These are phyloP conservation scores for Lotmaria passim DNA, from an alignment of 208 protist species.

Conservation along the genomic window DNA sequence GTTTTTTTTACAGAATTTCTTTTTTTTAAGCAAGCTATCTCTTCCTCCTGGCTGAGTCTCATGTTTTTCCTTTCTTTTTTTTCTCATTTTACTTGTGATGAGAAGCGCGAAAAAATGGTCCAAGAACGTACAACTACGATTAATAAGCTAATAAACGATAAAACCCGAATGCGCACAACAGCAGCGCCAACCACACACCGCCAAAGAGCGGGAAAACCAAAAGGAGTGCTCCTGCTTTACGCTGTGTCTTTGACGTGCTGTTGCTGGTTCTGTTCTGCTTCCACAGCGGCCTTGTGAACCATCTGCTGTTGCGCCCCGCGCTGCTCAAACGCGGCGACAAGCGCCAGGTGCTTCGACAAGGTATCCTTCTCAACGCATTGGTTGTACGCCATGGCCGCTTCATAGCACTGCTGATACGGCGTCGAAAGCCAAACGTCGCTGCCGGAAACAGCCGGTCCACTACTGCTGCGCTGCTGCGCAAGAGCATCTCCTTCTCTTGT, in stretches of 20 bases:
- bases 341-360: conserved; percentile 52
- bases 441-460: neutral
- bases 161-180: too few relatives aligned
- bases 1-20: too few relatives aligned
- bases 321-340: conserved; percentile 53
- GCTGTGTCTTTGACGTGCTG: neutral
- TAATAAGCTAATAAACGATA: too few relatives aligned
- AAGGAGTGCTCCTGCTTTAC: neutral
- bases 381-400: conserved; percentile 48
- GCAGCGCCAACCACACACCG: neutral
- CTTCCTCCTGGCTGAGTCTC: too few relatives aligned
- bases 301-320: conserved; percentile 33
- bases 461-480: neutral
- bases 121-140: too few relatives aligned
- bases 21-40: too few relatives aligned
- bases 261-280: conserved; percentile 12
- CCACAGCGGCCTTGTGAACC: conserved; percentile 20
- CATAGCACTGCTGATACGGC: conserved; percentile 65
- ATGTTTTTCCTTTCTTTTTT: too few relatives aligned
- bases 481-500: neutral
- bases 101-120: too few relatives aligned
- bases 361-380: conserved; percentile 63
- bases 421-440: conserved; percentile 15
- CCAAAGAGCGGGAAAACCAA: neutral
- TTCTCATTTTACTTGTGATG: too few relatives aligned